Evolutionary conservation across 495 filamentous ascomycete species (phyloP).

Genomic region (Pyrenopolyporus hunteri): DNA sequence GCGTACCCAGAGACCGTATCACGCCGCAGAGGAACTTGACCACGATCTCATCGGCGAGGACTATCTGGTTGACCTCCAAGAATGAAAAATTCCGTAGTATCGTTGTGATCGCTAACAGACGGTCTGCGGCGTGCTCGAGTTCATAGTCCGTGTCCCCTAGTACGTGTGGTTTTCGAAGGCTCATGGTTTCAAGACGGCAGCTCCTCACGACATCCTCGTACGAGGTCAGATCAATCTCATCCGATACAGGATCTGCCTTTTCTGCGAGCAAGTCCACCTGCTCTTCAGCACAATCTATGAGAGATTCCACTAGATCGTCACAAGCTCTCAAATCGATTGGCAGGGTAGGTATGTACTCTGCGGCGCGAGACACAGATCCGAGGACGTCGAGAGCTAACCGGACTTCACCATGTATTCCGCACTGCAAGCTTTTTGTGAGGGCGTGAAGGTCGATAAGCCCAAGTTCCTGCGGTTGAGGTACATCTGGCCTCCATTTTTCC

Average conservation of each 20-base stretch:
- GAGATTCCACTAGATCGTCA: slow-evolving; percentile 84
- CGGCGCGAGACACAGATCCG: slow-evolving; percentile 70
- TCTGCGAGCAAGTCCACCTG: slow-evolving; percentile 81
- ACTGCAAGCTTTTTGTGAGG: slow-evolving; percentile 90
- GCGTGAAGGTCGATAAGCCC: slow-evolving; percentile 90
- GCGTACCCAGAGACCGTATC: slow-evolving; percentile 86
- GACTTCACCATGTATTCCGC: slow-evolving; percentile 86
- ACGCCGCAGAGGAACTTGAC: slow-evolving; percentile 80
- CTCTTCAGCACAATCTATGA: slow-evolving; percentile 90
- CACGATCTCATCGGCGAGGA: slow-evolving; percentile 74
- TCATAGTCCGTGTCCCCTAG: slow-evolving; percentile 83
- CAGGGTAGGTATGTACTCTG: slow-evolving; percentile 58
- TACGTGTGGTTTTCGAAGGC: slow-evolving; percentile 69
- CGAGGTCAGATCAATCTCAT: slow-evolving; percentile 75
- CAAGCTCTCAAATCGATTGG: slow-evolving; percentile 67
- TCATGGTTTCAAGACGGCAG: slow-evolving; percentile 71
- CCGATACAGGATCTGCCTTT: slow-evolving; percentile 80
- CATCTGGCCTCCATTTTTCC: slow-evolving; percentile 66
- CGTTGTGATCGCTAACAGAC: slow-evolving; percentile 87
- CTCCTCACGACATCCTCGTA: slow-evolving; percentile 89
- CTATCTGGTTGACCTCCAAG: slow-evolving; percentile 70
- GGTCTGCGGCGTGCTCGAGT: slow-evolving; percentile 83
- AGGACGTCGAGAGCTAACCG: slow-evolving; percentile 87
- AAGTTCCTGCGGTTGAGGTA: slow-evolving; percentile 77
- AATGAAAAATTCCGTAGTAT: slow-evolving; percentile 94